phyloP scores from a whole-genome alignment of 345 rosid species.

The Linum tenue region DNA sequence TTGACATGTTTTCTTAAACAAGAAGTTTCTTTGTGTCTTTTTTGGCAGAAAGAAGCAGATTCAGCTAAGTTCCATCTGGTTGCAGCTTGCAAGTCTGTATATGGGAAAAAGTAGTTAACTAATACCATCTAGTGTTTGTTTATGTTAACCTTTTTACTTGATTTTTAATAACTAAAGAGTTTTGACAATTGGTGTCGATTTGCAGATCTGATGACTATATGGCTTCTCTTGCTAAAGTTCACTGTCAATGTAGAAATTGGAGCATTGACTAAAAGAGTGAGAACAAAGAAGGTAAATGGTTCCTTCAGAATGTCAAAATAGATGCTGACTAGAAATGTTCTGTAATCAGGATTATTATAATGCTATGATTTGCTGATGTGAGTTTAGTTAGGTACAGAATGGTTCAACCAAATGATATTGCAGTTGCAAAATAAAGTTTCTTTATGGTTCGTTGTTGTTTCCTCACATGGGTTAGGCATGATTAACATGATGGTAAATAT shows the following conservation, averaged over 20 bases:
- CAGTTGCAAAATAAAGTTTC: no score
- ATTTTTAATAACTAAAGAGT: no score
- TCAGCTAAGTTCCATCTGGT: constrained; percentile 52
- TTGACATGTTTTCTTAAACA: background rate
- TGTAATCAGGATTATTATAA: no score
- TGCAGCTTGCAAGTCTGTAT: constrained; percentile 53
- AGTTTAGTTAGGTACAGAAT: no score
- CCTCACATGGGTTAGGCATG: no score
- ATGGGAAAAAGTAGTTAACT: constrained; percentile 53
- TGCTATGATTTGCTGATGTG: no score
- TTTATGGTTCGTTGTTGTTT: no score
- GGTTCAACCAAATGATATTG: no score
- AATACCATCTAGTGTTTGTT: background rate
- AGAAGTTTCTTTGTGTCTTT: background rate
- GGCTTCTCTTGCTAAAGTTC: constrained; percentile 84
- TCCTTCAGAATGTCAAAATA: no score
- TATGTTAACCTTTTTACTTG: background rate
- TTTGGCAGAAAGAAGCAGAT: constrained; percentile 54
- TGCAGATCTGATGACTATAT: constrained; percentile 85
- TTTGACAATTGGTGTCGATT: background rate
- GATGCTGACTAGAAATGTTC: no score
- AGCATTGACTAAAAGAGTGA: constrained; percentile 13
- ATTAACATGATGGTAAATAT: no score
- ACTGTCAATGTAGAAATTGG: constrained; percentile 66
- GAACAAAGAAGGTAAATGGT: no score